Evolutionary conservation across 2,329 filamentous ascomycete genomes (phyloP).

Genomic region (Aschersonia sp.): DNA sequence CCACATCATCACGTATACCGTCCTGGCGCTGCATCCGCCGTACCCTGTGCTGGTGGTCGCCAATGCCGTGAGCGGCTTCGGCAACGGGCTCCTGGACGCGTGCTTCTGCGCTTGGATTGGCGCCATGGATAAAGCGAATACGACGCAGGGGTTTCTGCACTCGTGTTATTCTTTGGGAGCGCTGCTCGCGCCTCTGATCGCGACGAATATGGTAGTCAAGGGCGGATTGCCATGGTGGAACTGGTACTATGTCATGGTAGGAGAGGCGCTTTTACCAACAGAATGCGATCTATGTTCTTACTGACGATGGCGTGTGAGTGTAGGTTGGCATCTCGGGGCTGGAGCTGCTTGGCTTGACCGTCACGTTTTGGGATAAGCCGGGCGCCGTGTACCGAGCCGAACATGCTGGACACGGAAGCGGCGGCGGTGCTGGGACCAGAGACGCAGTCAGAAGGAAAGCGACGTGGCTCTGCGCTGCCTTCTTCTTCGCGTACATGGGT

Average conservation of each 20-base stretch:
- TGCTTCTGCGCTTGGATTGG: constrained; percentile 39
- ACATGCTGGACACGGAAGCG: constrained; percentile 9
- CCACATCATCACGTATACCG: constrained; percentile 46
- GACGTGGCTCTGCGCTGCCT: constrained; percentile 53
- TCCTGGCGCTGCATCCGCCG: constrained; percentile 47
- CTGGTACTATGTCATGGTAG: constrained; percentile 60
- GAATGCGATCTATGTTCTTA: too few relatives aligned
- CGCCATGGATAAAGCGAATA: constrained; percentile 53
- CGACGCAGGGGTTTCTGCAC: constrained; percentile 52
- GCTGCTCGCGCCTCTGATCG: constrained; percentile 47
- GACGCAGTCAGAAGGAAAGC: constrained; percentile 30
- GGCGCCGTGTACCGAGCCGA: constrained; percentile 35
- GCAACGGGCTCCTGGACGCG: constrained; percentile 47
- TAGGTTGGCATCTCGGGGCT: constrained; percentile 32
- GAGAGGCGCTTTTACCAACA: constrained; percentile 5
- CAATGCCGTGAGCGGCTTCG: constrained; percentile 50
- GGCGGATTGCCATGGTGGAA: constrained; percentile 46
- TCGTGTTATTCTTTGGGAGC: constrained; percentile 52
- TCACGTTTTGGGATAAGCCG: constrained; percentile 46
- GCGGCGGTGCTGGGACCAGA: constrained; percentile 17
- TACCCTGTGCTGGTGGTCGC: constrained; percentile 49
- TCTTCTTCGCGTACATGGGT: constrained; percentile 61
- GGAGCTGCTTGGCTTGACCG: constrained; percentile 36
- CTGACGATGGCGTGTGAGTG: neutral
- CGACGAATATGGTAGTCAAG: constrained; percentile 51